A percentile compares a stretch with the other conserved stretches of the same genome.
Conservation (phyloP, 257 asterid genomes). For the Rauvolfia tetraphylla region DNA sequence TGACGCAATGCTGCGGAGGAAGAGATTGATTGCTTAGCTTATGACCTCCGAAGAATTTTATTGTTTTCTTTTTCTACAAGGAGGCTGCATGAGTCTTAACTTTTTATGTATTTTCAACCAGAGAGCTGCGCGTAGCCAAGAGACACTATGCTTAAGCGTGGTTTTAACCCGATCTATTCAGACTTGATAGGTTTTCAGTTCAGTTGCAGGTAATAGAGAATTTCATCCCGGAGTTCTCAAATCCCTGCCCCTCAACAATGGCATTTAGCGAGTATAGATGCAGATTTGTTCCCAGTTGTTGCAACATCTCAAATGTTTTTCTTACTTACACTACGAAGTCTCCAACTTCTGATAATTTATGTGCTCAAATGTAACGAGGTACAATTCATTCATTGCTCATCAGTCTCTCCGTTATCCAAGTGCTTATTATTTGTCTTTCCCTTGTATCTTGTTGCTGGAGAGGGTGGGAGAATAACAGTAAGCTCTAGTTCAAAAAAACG, state of each 20-base stretch:
- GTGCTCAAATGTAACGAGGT: neutral
- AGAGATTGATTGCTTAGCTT: slow-evolving; percentile 9
- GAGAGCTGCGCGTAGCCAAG: neutral
- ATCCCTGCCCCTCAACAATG: neutral
- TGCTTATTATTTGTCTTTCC: neutral
- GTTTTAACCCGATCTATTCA: neutral
- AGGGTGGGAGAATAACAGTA: too few relatives aligned
- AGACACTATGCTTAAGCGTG: neutral
- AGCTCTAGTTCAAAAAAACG: too few relatives aligned
- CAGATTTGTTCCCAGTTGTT: neutral
- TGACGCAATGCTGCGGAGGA: slow-evolving; percentile 70
- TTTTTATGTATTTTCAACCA: neutral
- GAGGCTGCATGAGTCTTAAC: neutral
- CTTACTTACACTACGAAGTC: neutral
- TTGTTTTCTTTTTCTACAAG: neutral
- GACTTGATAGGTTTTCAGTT: neutral
- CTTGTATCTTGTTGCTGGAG: neutral
- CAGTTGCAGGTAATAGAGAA: neutral
- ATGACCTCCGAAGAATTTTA: too few relatives aligned
- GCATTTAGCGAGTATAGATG: neutral
- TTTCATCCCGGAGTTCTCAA: neutral
- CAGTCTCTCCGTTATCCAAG: neutral
- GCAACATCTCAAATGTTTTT: neutral
- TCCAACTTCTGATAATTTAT: neutral
- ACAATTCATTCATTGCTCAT: neutral